Conservation (phyloP, 345 rosid genomes). For the Diplotaxis tenuifolia region DNA sequence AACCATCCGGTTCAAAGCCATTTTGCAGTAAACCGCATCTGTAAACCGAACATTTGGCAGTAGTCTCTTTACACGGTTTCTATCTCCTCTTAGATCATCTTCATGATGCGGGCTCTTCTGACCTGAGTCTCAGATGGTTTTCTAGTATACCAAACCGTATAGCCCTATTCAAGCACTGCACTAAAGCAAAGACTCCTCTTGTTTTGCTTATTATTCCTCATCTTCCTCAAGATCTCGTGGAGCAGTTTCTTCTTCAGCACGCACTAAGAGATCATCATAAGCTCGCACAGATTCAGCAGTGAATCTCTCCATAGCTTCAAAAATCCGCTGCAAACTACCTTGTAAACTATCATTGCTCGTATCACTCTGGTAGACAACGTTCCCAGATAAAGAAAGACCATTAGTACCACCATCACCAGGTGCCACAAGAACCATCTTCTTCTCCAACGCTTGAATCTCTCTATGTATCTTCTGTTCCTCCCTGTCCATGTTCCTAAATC, state of each 20-base stretch:
- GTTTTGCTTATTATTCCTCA: conserved; percentile 32
- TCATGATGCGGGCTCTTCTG: not conserved
- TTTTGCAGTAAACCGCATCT: not conserved
- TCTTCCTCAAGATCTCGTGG: conserved; percentile 43
- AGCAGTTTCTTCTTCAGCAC: conserved; percentile 63
- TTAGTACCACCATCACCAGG: conserved; percentile 33
- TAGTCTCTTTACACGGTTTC: not conserved
- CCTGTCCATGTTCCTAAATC: conserved; percentile 57
- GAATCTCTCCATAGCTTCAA: conserved; percentile 92
- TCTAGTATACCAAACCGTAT: too few relatives aligned
- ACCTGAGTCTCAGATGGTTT: too few relatives aligned
- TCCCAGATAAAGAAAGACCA: conserved; percentile 38
- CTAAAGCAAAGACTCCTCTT: too few relatives aligned
- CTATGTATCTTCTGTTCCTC: conserved; percentile 85
- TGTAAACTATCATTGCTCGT: conserved; percentile 64
- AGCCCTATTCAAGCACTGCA: too few relatives aligned
- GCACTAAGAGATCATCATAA: conserved; percentile 78
- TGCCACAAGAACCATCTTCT: conserved; percentile 56
- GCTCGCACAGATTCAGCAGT: conserved; percentile 59
- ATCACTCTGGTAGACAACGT: conserved; percentile 68
- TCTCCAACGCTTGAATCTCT: conserved; percentile 86
- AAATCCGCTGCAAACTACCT: conserved; percentile 63
- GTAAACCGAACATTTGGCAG: not conserved
- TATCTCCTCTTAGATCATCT: conserved; percentile 4
- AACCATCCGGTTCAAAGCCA: conserved; percentile 22